Base-by-base conservation (phyloP, 768 basidiomycete genomes). In the Coprinellus micaceus region DNA sequence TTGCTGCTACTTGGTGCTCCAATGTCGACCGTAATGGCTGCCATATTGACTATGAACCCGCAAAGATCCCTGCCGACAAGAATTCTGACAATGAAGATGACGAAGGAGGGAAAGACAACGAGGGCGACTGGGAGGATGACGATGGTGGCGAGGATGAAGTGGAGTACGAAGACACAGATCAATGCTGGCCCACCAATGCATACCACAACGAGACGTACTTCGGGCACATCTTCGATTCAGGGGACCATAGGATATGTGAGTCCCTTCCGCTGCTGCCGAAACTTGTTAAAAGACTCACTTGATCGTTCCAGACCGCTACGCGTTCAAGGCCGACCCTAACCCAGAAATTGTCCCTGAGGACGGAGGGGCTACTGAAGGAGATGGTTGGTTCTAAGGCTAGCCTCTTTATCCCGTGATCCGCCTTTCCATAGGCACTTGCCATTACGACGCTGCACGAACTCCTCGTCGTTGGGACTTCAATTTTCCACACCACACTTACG, bases 151-250 rank as follows among this genome's bases (percentile, higher is more conserved):
- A 67, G 33, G 58, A 65, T 11, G 47, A 29, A 5, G 47, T 28
- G 9, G 25, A 11, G 17, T 62, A 63, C 25, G 49, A 56, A 24
- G 33, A 37, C 30, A 49, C 44, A 10, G 45, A 47, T 13, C 44
- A 46, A 15, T 66, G 67, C 33, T 74, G 73, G 74, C 71, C 73
- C 7, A 62, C 58, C 49, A 50, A 49, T 19, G 65, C 65, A 11
- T 44, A 54, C 36, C 60, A 65, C 26, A 44, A 41, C 10, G 67
- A 68, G 47, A 58, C 65, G 44, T 66, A 69, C 58, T 74, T 70
- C 36, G 74, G 72, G 12, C 62, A 72, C 49, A 53, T 66, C 10
- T 73, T 73, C 49, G 74, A 77, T 54, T 66, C 72, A 1, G 72
- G 69, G 11, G 64, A 68, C 2, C 69, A 74, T 57, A 52, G 66